Evolutionary conservation across 2,329 filamentous ascomycete species (phyloP).

Genomic region (Chrysoporthe puriensis): DNA sequence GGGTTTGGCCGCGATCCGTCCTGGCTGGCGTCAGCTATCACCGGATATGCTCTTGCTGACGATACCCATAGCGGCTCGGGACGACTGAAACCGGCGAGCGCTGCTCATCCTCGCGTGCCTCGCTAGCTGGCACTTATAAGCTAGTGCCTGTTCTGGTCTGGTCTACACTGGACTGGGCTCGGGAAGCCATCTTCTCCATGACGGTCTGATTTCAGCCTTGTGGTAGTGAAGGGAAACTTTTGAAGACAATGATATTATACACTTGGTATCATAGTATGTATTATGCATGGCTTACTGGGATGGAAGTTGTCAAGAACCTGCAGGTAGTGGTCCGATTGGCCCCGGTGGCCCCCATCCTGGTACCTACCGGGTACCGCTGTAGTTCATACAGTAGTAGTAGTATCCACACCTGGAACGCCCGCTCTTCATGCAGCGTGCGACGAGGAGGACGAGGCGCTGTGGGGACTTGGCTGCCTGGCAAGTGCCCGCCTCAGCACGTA

Average conservation of each 20-base stretch:
- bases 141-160: too few species aligned
- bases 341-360: not conserved
- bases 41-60: not conserved
- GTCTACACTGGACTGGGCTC: too few species aligned
- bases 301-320: not conserved
- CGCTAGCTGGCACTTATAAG: too few species aligned
- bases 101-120: not conserved
- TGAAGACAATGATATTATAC: too few species aligned
- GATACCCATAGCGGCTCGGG: not conserved
- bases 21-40: conserved; percentile 7
- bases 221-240: too few species aligned
- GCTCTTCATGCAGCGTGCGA: not conserved
- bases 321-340: not conserved
- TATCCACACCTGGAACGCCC: not conserved
- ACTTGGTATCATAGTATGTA: too few species aligned
- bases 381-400: not conserved
- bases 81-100: not conserved
- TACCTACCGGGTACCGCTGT: not conserved
- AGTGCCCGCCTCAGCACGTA: not conserved
- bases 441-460: not conserved
- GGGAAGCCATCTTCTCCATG: too few species aligned
- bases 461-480: conserved; percentile 8
- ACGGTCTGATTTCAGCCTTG: too few species aligned
- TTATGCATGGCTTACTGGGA: too few species aligned
- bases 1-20: not conserved